Conservation (phyloP, 805 yeast species). For the Torulaspora quercuum region DNA sequence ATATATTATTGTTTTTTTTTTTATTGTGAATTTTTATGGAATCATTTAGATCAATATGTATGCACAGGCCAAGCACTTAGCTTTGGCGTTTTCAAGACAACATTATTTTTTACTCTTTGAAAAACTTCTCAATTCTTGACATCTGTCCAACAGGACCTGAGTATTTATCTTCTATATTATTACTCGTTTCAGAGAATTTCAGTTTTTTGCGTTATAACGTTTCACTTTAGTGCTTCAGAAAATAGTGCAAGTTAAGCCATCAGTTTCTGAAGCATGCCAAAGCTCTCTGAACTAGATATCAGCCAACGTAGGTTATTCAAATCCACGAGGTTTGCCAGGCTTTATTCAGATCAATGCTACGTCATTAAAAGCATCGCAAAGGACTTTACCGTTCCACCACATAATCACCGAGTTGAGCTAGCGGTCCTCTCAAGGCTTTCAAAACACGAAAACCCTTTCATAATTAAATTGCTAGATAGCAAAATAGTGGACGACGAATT, state of each 20-base stretch:
- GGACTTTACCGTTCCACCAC: slow-evolving; percentile 31
- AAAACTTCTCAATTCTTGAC: background rate
- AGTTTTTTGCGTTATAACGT: too few species aligned
- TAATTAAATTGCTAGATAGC: slow-evolving; percentile 22
- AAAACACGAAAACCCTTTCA: slow-evolving; percentile 5
- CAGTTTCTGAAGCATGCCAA: background rate
- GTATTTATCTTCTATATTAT: too few species aligned
- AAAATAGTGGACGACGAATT: slow-evolving; percentile 17
- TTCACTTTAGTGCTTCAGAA: too few species aligned
- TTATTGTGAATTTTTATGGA: too few species aligned
- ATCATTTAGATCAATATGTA: too few species aligned
- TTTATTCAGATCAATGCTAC: slow-evolving; percentile 16
- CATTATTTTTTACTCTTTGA: slow-evolving; percentile 1
- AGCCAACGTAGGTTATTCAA: slow-evolving; percentile 14
- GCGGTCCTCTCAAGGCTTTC: slow-evolving; percentile 22
- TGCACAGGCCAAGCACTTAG: too few species aligned
- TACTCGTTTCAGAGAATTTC: too few species aligned
- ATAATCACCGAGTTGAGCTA: slow-evolving; percentile 29
- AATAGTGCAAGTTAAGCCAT: background rate
- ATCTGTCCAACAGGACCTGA: too few species aligned
- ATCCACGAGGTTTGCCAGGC: slow-evolving; percentile 29
- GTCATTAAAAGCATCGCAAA: slow-evolving; percentile 25
- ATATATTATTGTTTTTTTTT: too few species aligned
- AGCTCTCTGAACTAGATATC: background rate
- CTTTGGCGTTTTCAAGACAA: slow-evolving; percentile 9